These are phyloP conservation scores for Fraxinus dipetala DNA, from an alignment of 305 asterid species.

Conservation along the genomic window DNA sequence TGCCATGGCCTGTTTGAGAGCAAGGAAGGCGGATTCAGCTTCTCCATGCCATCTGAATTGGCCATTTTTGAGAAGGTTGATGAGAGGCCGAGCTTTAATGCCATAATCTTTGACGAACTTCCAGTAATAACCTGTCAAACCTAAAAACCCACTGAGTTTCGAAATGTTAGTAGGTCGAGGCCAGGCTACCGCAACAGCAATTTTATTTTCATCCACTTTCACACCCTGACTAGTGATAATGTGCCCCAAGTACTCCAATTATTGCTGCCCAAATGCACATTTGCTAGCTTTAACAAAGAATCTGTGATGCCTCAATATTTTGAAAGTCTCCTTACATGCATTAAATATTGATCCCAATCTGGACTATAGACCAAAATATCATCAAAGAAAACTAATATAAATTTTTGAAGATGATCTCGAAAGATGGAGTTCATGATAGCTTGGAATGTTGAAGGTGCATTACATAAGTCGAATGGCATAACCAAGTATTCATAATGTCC, in stretches of 20 bases:
- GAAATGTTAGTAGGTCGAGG: background rate
- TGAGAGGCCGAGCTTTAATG: too few relatives aligned
- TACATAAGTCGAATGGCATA: background rate
- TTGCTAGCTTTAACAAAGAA: background rate
- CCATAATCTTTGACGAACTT: background rate
- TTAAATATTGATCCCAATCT: background rate
- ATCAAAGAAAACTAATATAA: background rate
- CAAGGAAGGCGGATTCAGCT: too few relatives aligned
- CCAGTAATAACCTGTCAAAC: slow-evolving; percentile 5
- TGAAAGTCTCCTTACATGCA: background rate
- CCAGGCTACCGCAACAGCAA: background rate
- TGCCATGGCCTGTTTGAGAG: too few relatives aligned
- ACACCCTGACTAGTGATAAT: background rate
- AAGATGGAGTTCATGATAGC: background rate
- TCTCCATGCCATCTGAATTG: too few relatives aligned
- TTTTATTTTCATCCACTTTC: background rate
- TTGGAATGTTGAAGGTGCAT: background rate
- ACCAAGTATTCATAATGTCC: background rate
- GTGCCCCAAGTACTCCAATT: slow-evolving; percentile 4
- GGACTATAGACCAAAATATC: slow-evolving; percentile 16
- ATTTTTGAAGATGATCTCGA: background rate
- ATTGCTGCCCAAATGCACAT: background rate
- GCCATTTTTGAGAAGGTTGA: too few relatives aligned
- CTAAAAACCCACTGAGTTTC: slow-evolving; percentile 9
- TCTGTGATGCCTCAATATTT: background rate